Evolutionary conservation across 192 early-diverging fungal genomes (phyloP).

Genomic region (Pilaira anomala): DNA sequence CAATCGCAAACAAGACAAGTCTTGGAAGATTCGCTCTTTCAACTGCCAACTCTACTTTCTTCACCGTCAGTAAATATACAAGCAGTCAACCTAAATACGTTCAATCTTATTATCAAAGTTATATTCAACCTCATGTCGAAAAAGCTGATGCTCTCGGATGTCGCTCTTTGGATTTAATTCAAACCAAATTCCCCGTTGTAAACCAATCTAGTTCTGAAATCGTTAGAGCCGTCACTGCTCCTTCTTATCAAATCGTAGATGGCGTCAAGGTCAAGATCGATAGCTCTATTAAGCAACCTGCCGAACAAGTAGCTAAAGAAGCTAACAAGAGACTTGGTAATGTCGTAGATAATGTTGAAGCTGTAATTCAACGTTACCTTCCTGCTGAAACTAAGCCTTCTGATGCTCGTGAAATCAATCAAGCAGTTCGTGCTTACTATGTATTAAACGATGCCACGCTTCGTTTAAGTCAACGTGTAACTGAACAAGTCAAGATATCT

Average conservation of each 20-base stretch:
- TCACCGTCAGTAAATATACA: slow-evolving; percentile 26
- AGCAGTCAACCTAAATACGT: slow-evolving; percentile 28
- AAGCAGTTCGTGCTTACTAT: slow-evolving; percentile 36
- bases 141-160: slow-evolving; percentile 61
- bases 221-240: slow-evolving; percentile 50
- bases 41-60: slow-evolving; percentile 26
- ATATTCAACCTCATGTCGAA: slow-evolving; percentile 57
- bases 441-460: slow-evolving; percentile 25
- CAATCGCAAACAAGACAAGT: slow-evolving; percentile 25
- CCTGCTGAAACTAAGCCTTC: slow-evolving; percentile 25
- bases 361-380: slow-evolving; percentile 39
- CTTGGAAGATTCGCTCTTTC: slow-evolving; percentile 34
- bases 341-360: slow-evolving; percentile 58
- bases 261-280: slow-evolving; percentile 32
- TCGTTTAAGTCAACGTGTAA: slow-evolving; percentile 33
- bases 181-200: slow-evolving; percentile 61
- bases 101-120: slow-evolving; percentile 35
- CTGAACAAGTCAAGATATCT: slow-evolving; percentile 22
- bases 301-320: slow-evolving; percentile 49
- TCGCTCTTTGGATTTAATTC: slow-evolving; percentile 62
- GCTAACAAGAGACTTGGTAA: slow-evolving; percentile 27
- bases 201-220: slow-evolving; percentile 61
- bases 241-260: slow-evolving; percentile 51
- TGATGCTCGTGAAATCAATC: slow-evolving; percentile 23
- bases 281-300: slow-evolving; percentile 22